Evolutionary conservation across 1,284 basidiomycete genomes (phyloP).

Genomic region (Coniferiporia sulphurascens): DNA sequence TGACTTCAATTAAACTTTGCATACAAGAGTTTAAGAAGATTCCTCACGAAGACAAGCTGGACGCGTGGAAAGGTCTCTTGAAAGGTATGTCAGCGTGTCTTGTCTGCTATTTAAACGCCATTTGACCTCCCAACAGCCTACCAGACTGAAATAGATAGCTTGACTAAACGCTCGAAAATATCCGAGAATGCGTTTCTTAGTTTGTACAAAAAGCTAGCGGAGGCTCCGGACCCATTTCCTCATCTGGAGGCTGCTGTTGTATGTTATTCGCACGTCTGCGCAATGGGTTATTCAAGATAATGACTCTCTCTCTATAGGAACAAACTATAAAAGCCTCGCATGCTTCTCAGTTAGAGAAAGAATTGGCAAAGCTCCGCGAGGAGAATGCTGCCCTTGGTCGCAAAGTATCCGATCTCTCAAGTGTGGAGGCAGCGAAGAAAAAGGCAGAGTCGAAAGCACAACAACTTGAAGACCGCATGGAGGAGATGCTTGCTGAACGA

Average conservation of each 20-base stretch:
- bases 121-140: constrained; percentile 57
- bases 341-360: constrained; percentile 67
- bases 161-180: constrained; percentile 87
- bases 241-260: constrained; percentile 91
- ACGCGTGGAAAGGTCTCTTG: constrained; percentile 81
- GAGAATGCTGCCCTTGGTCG: constrained; percentile 79
- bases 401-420: constrained; percentile 61
- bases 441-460: constrained; percentile 71
- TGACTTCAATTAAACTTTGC: constrained; percentile 2
- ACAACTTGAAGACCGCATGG: constrained; percentile 86
- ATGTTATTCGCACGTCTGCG: constrained; percentile 26
- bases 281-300: not conserved
- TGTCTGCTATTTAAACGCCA: constrained; percentile 5
- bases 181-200: constrained; percentile 93
- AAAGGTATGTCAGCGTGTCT: constrained; percentile 51
- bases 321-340: constrained; percentile 87
- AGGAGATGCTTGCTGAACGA: constrained; percentile 81
- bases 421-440: constrained; percentile 68
- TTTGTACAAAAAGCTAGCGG: constrained; percentile 89
- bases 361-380: constrained; percentile 65
- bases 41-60: constrained; percentile 79
- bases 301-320: constrained; percentile 44
- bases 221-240: constrained; percentile 95
- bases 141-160: constrained; percentile 92
- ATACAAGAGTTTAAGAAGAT: constrained; percentile 87